These are phyloP conservation scores for Rhizoclosmatium globosum DNA, from an alignment of 192 early-diverging fungal genomes.

Conservation along the genomic window DNA sequence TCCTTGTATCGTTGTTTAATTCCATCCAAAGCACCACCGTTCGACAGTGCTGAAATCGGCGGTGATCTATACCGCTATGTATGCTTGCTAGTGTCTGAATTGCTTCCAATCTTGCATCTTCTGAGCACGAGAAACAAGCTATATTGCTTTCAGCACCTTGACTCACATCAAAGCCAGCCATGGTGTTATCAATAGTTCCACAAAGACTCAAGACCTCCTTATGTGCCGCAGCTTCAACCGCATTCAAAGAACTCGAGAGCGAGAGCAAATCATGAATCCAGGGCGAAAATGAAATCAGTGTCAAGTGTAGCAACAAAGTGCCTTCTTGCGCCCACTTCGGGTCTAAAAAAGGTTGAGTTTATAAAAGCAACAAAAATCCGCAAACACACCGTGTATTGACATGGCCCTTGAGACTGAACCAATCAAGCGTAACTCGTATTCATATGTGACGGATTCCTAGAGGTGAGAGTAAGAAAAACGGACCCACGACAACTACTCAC, in stretches of 20 bases:
- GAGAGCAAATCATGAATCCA: background rate
- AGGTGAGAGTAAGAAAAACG: background rate
- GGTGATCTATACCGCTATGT: background rate
- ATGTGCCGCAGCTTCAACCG: background rate
- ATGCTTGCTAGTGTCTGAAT: background rate
- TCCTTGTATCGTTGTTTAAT: conserved; percentile 8
- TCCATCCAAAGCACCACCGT: conserved; percentile 2
- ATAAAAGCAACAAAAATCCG: background rate
- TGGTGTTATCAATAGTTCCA: background rate
- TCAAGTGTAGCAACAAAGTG: background rate
- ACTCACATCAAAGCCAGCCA: background rate
- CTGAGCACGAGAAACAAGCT: background rate
- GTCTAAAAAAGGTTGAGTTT: background rate
- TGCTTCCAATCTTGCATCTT: background rate
- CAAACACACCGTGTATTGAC: background rate
- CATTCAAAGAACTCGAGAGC: background rate
- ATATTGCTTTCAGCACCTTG: background rate
- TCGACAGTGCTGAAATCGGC: conserved; percentile 6
- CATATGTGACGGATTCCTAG: background rate
- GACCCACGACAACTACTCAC: too few species aligned
- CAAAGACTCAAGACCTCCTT: conserved; percentile 7
- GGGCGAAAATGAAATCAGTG: background rate
- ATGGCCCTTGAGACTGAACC: background rate
- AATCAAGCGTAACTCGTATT: background rate
- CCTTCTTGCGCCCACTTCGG: background rate